These are phyloP conservation scores for Xylaria palmicola DNA, from an alignment of 495 filamentous ascomycete species.

Conservation along the genomic window DNA sequence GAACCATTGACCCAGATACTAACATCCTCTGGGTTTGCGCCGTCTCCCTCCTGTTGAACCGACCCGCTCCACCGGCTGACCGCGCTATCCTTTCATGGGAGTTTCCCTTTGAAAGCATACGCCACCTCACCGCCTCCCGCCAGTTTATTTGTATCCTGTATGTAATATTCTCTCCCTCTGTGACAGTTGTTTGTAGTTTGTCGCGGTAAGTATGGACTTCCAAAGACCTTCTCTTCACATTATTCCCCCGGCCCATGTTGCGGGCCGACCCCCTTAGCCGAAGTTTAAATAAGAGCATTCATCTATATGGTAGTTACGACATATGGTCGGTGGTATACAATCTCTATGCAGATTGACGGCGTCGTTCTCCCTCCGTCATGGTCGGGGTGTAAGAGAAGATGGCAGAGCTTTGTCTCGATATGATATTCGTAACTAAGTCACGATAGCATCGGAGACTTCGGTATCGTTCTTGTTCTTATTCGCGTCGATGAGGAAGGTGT, in stretches of 20 bases:
- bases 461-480: slow-evolving; percentile 34
- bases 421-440: slow-evolving; percentile 20
- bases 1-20: background rate
- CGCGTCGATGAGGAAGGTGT: slow-evolving; percentile 37
- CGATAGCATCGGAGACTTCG: slow-evolving; percentile 39
- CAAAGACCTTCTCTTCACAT: slow-evolving; percentile 37
- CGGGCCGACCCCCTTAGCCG: slow-evolving; percentile 38
- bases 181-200: slow-evolving; percentile 41
- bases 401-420: slow-evolving; percentile 3
- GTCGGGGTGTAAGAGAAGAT: too few species aligned
- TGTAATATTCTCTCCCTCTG: slow-evolving; percentile 13
- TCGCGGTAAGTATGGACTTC: slow-evolving; percentile 45
- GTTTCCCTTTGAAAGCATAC: slow-evolving; percentile 30
- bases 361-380: too few species aligned
- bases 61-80: too few species aligned
- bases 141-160: slow-evolving; percentile 34
- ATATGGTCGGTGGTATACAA: too few species aligned
- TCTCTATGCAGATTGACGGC: too few species aligned
- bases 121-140: slow-evolving; percentile 37
- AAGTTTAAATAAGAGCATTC: too few species aligned
- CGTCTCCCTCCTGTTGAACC: too few species aligned
- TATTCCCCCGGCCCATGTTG: slow-evolving; percentile 50
- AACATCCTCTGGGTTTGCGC: background rate
- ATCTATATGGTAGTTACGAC: too few species aligned
- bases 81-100: too few species aligned